phyloP scores from a whole-genome alignment of 2,329 filamentous ascomycete genomes.

The Diaporthe caulivora region DNA sequence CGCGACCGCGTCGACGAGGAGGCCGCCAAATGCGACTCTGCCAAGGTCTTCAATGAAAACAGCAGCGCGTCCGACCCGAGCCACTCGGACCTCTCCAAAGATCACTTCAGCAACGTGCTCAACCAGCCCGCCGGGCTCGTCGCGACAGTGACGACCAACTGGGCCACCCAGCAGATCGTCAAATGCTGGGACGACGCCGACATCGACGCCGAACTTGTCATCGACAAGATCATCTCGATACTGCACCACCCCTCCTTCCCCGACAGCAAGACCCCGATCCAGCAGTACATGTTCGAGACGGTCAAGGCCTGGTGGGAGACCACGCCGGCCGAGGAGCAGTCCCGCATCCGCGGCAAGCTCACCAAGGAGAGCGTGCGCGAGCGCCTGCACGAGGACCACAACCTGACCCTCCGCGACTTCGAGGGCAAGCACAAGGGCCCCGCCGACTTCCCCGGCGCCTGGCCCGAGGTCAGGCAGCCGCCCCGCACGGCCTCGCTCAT shows the following conservation, averaged over 20 bases:
- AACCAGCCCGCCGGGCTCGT: conserved; percentile 68
- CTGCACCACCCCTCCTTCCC: conserved; percentile 77
- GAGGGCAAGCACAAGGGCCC: conserved; percentile 43
- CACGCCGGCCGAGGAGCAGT: conserved; percentile 41
- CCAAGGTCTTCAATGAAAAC: conserved; percentile 45
- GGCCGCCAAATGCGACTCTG: conserved; percentile 46
- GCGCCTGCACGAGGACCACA: conserved; percentile 47
- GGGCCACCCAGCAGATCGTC: conserved; percentile 74
- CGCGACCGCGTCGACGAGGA: conserved; percentile 48
- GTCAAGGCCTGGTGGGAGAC: conserved; percentile 69
- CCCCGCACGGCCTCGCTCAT: conserved; percentile 45
- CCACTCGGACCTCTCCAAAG: conserved; percentile 70
- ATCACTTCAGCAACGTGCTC: conserved; percentile 70
- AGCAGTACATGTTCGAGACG: conserved; percentile 74
- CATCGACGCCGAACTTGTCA: conserved; percentile 70
- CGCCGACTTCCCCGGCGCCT: conserved; percentile 46
- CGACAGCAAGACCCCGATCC: conserved; percentile 64
- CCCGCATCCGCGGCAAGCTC: conserved; percentile 44
- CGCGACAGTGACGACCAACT: conserved; percentile 71
- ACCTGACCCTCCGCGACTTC: conserved; percentile 45
- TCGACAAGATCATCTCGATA: conserved; percentile 71
- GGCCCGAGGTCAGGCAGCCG: conserved; percentile 44
- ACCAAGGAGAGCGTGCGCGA: conserved; percentile 46
- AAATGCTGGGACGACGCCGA: conserved; percentile 78
- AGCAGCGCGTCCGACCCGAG: conserved; percentile 65